Evolutionary conservation across 148 eudicot species (phyloP), one percentile per base, ranked within the genome.

Genomic region (Diospyros kaki): DNA sequence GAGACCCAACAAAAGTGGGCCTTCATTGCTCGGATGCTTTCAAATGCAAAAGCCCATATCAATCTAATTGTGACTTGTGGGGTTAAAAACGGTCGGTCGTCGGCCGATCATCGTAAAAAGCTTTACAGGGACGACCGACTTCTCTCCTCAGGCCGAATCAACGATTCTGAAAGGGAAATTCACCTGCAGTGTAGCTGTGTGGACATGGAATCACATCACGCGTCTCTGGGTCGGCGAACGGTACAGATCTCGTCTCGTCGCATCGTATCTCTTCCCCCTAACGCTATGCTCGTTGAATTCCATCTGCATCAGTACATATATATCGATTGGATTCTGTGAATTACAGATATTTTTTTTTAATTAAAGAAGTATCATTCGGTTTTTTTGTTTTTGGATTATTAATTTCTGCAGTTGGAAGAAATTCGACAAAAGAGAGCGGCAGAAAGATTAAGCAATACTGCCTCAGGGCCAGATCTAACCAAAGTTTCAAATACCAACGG

Each of bases 351-450:
- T 28, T 28, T 28, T 0, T 28, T 28, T 28, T 28, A 28, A 28
- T 28, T 28, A 28, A 28, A 28, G 28, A 28, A 0, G 3, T 54
- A 41, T 15, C 39, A 1, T 38, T 39, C 28, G 56, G 3, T 18
- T 39, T 60, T 46, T 48, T 59, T 63, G 51, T 43, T 18, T 54
- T n/a, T 17, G 28, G 28, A 0, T 28, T 28, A 28, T 28, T 28
- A 28, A 28, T 28, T 28, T 58, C 13, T 50, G 50, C 68, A 95
- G 97, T 73, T 95, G 79, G 91, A 89, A 80, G 97, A 95, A 74
- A 92, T 95, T 72, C 84, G 97, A 14, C 97, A 87, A 77, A 92
- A 90, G 77, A 88, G 96, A 74, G 96, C 97, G 3, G 97, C 98
- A 10, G 97, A 95, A 52, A 89, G 89, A 61, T 66, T 95, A 61